Conservation (phyloP, 2,329 filamentous ascomycete genomes). For the Stachybotrys chlorohalonatus region DNA sequence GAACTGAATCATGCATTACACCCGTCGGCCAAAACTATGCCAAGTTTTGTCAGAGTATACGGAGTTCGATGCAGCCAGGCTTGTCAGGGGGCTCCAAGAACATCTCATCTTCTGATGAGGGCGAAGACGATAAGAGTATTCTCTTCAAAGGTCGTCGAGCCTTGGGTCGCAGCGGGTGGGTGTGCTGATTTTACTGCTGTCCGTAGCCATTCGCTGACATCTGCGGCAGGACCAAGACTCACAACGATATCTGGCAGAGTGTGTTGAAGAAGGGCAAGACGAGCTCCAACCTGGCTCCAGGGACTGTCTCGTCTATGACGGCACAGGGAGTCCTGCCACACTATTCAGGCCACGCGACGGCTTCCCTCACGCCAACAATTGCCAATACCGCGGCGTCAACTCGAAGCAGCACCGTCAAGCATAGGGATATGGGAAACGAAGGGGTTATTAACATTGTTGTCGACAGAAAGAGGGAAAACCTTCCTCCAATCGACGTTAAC, state of each 20-base stretch:
- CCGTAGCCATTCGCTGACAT: slow-evolving; percentile 6
- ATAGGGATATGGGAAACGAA: slow-evolving; percentile 12
- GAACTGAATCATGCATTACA: slow-evolving; percentile 11
- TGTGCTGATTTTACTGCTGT: background rate
- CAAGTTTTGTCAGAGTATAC: slow-evolving; percentile 16
- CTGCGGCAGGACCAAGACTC: slow-evolving; percentile 25
- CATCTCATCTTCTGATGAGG: slow-evolving; percentile 18
- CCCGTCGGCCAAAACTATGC: slow-evolving; percentile 15
- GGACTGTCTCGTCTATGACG: slow-evolving; percentile 43
- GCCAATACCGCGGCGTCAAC: slow-evolving; percentile 24
- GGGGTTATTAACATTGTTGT: slow-evolving; percentile 8
- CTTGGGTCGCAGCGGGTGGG: slow-evolving; percentile 20
- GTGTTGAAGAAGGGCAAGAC: slow-evolving; percentile 44
- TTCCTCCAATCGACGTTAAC: slow-evolving; percentile 21
- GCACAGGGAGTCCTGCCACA: slow-evolving; percentile 46
- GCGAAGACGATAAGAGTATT: slow-evolving; percentile 24
- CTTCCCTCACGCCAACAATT: slow-evolving; percentile 36
- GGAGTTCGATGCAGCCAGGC: background rate
- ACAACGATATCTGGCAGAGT: slow-evolving; percentile 37
- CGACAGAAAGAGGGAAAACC: slow-evolving; percentile 36
- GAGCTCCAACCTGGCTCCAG: slow-evolving; percentile 34
- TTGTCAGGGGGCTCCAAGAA: slow-evolving; percentile 8
- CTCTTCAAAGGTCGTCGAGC: slow-evolving; percentile 27
- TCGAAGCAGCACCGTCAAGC: slow-evolving; percentile 17
- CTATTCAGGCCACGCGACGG: slow-evolving; percentile 42